Conservation (phyloP, 345 rosid genomes). For the Citrus mangshanensis region DNA sequence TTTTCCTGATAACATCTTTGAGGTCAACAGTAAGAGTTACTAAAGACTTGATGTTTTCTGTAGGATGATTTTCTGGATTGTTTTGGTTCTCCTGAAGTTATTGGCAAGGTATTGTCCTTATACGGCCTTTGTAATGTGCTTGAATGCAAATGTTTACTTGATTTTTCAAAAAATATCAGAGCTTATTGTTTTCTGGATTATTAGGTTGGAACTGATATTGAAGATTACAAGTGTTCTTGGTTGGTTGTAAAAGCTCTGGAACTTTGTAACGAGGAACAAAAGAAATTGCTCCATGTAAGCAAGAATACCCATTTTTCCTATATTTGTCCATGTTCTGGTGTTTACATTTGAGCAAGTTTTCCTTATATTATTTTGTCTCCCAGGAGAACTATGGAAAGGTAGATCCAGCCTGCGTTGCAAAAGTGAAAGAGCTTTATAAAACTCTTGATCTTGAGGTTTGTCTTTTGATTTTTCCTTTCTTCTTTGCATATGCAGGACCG, state of each 20-base stretch:
- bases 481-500: neutral
- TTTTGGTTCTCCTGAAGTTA: constrained; percentile 38
- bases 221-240: constrained; percentile 51
- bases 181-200: neutral
- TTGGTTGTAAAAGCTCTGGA: constrained; percentile 38
- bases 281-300: constrained; percentile 24
- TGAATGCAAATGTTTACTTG: neutral
- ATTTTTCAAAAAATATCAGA: neutral
- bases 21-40: neutral
- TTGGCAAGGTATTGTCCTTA: constrained; percentile 35
- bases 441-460: constrained; percentile 38
- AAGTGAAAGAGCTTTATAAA: constrained; percentile 37
- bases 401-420: constrained; percentile 24
- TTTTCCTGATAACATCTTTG: neutral
- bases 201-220: constrained; percentile 29
- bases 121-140: neutral
- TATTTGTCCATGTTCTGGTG: neutral
- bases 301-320: neutral
- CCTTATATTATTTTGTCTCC: neutral
- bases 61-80: constrained; percentile 52
- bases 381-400: constrained; percentile 45
- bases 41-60: neutral
- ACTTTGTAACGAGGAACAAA: constrained; percentile 26
- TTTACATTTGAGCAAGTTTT: neutral
- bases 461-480: neutral